Base-by-base conservation (phyloP, 2,329 filamentous ascomycete species). In the Teratosphaeria gauchensis region DNA sequence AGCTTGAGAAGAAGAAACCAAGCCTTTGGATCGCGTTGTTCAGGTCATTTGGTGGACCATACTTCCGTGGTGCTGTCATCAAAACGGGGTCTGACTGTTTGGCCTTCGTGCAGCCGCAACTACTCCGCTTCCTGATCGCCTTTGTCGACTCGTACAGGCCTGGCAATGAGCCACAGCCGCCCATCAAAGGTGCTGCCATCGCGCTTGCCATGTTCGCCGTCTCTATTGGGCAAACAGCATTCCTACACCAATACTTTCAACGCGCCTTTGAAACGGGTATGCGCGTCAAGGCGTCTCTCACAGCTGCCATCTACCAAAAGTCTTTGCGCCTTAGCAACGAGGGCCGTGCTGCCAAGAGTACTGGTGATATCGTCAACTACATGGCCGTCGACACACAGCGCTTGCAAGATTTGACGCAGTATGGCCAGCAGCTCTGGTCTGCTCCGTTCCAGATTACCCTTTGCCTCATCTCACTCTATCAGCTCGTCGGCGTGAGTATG, bases 311-410 rank as follows among this genome's bases (percentile, higher is more conserved):
- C 64, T 99, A 99, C 73, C 83, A 86, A 60, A 99, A 99, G 76
- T 88, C 92, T 0, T 80, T 97, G 62, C 87, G 84, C 63, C 80
- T 99, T 19, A 97, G 92, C 4, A 97, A 95, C 67, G 94, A 99
- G 75, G 94, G 94, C 8, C 84, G 92, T 57, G 83, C 91, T 1
- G 76, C 85, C 52, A 96, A 97, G 76, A 89, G 90, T 0, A 99
- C 94, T 0, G 94, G 94, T 59, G 95, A 99, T 69, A 97, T 99
- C 69, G 94, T 99, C 72, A 99, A 99, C 72, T 94, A 96, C 75
- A 99, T 99, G 92, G 94, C 95, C 53, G 92, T 99, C 9, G 94
- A 99, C 72, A 92, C 92, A 14, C 94, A 99, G 74, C 87, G 95
- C 64, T 81, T 99, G 19, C 89, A 96, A 69, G 94, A 99, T 74